These are phyloP conservation scores for Chaetomiaceae sp. DNA, from an alignment of 2,329 filamentous ascomycete genomes.

Conservation along the genomic window DNA sequence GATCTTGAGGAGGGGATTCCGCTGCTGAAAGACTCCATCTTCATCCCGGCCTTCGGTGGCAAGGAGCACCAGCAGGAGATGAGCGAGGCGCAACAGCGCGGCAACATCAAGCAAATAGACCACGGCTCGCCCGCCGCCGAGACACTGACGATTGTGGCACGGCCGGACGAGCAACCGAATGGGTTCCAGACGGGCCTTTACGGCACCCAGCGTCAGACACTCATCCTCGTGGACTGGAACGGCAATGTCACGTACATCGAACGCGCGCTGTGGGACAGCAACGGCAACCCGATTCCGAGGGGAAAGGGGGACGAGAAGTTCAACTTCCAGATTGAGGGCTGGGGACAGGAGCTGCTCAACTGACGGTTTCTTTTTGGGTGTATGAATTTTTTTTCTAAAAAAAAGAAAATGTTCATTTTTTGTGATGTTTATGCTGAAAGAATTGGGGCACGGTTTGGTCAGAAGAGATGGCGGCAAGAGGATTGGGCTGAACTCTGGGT, in stretches of 20 bases:
- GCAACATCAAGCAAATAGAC: conserved; percentile 33
- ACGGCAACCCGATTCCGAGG: conserved; percentile 50
- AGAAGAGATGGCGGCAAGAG: background rate
- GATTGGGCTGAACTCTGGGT: background rate
- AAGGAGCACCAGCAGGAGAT: conserved; percentile 43
- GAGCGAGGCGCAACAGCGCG: conserved; percentile 34
- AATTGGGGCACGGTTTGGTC: background rate
- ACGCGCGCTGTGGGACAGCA: conserved; percentile 55
- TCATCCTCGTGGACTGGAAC: conserved; percentile 59
- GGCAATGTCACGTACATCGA: conserved; percentile 58
- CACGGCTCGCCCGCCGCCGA: conserved; percentile 34
- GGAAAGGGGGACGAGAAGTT: conserved; percentile 54
- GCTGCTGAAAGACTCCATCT: conserved; percentile 56
- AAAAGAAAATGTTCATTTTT: too few species aligned
- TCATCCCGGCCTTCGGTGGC: conserved; percentile 55
- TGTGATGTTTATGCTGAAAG: too few species aligned
- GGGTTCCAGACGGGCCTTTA: conserved; percentile 58
- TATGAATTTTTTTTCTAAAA: background rate
- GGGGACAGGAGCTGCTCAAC: conserved; percentile 34
- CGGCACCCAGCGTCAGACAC: conserved; percentile 61
- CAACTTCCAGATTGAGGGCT: conserved; percentile 53
- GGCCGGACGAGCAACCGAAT: conserved; percentile 33
- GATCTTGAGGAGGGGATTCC: conserved; percentile 52
- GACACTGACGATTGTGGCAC: conserved; percentile 33
- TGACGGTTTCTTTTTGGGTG: background rate